Evolutionary conservation across 1,284 basidiomycete species (phyloP).

Genomic region (Volvariella volvacea): DNA sequence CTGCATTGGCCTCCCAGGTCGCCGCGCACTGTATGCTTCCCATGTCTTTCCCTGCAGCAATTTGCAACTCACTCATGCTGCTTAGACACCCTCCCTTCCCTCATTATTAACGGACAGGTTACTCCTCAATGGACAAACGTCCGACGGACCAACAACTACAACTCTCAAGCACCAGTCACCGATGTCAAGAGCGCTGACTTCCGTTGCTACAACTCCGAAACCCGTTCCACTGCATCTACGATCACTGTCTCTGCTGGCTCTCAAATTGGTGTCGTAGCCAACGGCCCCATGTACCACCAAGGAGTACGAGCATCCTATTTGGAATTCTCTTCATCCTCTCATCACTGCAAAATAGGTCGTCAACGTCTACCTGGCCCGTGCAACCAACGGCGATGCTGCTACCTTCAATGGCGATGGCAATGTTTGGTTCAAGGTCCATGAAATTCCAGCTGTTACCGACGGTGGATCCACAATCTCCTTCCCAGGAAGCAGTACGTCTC

Average conservation of each 20-base stretch:
- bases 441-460: constrained; percentile 26
- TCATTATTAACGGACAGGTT: constrained; percentile 28
- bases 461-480: constrained; percentile 33
- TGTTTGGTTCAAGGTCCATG: constrained; percentile 11
- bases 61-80: too few species aligned
- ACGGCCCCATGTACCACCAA: constrained; percentile 31
- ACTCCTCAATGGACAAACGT: constrained; percentile 35
- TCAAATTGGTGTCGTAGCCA: constrained; percentile 23
- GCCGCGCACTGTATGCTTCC: constrained; percentile 20
- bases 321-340: not conserved
- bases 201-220: constrained; percentile 32
- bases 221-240: constrained; percentile 25
- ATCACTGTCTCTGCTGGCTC: constrained; percentile 29
- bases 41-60: not conserved
- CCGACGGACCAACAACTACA: constrained; percentile 37
- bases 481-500: constrained; percentile 24
- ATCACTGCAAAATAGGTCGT: constrained; percentile 17
- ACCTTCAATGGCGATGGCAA: constrained; percentile 29
- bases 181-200: constrained; percentile 31
- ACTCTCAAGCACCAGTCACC: constrained; percentile 29
- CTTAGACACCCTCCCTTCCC: constrained; percentile 34
- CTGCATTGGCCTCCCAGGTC: constrained; percentile 15
- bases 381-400: constrained; percentile 22
- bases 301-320: constrained; percentile 20
- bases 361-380: constrained; percentile 35